Base-by-base conservation (phyloP, 202 grass and related monocot species). In the Hordeum pubiflorum region DNA sequence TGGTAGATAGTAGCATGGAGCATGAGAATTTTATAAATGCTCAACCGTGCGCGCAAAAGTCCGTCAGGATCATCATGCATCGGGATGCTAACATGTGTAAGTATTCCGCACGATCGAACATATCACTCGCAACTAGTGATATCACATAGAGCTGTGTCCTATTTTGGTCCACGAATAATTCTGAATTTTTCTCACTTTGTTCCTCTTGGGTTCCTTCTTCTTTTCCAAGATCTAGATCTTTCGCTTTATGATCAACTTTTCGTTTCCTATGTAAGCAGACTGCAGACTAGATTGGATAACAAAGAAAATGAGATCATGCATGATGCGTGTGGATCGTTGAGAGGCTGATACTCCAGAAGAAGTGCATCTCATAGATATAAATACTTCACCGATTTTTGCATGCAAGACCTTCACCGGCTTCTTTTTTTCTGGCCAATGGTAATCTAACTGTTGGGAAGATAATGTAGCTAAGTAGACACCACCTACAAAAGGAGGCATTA, bases 381-480 rank as follows among this genome's bases (percentile, higher is more conserved):
- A 78, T 72, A 27, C 4, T 56, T 48, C 85, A 37, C 64, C 72
- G 59, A 37, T 58, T 79, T 48, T 2, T 17, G 14, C 14, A 50
- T 50, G 14, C 44, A 41, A 27, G 2, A 23, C 7, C 15, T 85
- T 22, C 31, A 32, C 0, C 31, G 31, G 3, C 29, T n/a, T 27
- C 2, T 32, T 32, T 32, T 32, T 32, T 32, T 3, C 6, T 38
- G 9, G 14, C 5, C 26, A 37, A 21, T 61, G 29, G 29, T 38
- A 62, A 43, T 15, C 44, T 29, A 46, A 46, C 13, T 46, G 14
- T 50, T 50, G 14, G 44, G 46, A 58, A 59, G 72, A 63, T 44
- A 71, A 39, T 69, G 52, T 72, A 71, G 63, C 32, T 38, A n/a
- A 73, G 29, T 18, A 79, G 32, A 57, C 76, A 73, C 57, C 57